Conservation (phyloP, 495 filamentous ascomycete species). For the Xylaria longipes region DNA sequence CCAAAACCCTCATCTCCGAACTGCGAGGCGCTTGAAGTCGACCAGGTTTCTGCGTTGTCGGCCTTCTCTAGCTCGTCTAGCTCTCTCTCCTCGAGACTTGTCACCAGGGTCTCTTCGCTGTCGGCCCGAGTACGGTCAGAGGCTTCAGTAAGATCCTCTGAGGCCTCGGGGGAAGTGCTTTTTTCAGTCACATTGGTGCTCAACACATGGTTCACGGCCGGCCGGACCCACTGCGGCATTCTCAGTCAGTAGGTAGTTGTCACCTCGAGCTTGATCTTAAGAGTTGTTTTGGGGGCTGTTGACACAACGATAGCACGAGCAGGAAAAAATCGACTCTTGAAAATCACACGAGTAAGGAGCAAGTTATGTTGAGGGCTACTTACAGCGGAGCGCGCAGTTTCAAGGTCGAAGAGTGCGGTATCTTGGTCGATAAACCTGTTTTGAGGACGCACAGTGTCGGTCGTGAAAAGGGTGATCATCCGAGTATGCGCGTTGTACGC, state of each 20-base stretch:
- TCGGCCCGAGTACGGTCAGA: background rate
- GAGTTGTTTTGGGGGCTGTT: background rate
- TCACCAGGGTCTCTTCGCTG: conserved; percentile 2
- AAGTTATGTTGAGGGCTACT: background rate
- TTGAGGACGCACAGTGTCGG: conserved; percentile 13
- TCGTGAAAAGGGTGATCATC: conserved; percentile 31
- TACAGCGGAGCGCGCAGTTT: conserved; percentile 24
- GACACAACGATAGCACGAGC: background rate
- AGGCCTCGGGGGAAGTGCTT: conserved; percentile 2
- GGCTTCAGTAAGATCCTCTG: background rate
- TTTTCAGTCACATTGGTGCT: background rate
- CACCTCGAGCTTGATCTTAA: background rate
- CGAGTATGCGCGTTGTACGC: conserved; percentile 27
- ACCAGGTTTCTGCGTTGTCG: background rate
- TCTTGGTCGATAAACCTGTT: conserved; percentile 17
- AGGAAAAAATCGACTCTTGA: background rate
- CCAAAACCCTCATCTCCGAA: background rate
- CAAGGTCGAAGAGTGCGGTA: conserved; percentile 16
- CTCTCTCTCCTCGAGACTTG: background rate
- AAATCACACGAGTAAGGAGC: background rate
- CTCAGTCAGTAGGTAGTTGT: background rate
- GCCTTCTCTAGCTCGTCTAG: background rate
- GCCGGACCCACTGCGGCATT: conserved; percentile 9
- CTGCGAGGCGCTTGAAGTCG: background rate
- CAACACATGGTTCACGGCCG: background rate